phyloP scores from a whole-genome alignment of 164 flowering plant genomes.

The Chimonanthus salicifolius region DNA sequence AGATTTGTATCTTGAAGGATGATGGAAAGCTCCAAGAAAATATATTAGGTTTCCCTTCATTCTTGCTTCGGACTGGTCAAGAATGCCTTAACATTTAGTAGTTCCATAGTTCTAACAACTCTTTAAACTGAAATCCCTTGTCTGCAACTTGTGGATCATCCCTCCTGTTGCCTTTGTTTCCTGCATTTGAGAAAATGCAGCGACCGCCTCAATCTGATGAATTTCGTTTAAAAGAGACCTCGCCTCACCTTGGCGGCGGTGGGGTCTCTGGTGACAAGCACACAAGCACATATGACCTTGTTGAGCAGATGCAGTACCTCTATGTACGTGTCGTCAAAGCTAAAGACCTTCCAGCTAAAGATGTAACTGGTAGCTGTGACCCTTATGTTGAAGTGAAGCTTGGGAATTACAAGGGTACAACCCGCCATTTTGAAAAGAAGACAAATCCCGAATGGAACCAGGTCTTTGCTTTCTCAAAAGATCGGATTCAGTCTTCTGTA shows the following conservation, averaged over 20 bases:
- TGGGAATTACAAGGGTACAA: conserved; percentile 82
- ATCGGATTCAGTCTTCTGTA: conserved; percentile 70
- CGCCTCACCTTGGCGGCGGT: conserved; percentile 7
- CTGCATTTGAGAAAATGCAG: not conserved
- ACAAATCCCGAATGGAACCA: conserved; percentile 82
- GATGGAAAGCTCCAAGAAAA: not conserved
- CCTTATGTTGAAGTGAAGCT: conserved; percentile 85
- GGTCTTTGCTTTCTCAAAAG: conserved; percentile 81
- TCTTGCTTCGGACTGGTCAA: not conserved
- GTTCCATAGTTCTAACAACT: not conserved
- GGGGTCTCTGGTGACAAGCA: conserved; percentile 34
- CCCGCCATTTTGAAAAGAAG: conserved; percentile 67
- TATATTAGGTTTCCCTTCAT: not conserved
- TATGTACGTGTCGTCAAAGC: conserved; percentile 92
- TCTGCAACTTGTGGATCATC: not conserved
- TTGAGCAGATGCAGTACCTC: conserved; percentile 77
- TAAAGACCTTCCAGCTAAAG: conserved; percentile 79
- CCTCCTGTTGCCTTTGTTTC: not conserved
- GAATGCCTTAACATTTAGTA: not conserved
- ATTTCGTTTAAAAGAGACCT: conserved; percentile 3
- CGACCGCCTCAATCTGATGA: conserved; percentile 2
- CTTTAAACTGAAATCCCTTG: not conserved
- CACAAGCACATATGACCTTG: conserved; percentile 85
- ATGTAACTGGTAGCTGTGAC: conserved; percentile 80
- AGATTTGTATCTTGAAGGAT: not conserved